Base-by-base conservation (phyloP, 441 rosid species). In the Geranium incanum region DNA sequence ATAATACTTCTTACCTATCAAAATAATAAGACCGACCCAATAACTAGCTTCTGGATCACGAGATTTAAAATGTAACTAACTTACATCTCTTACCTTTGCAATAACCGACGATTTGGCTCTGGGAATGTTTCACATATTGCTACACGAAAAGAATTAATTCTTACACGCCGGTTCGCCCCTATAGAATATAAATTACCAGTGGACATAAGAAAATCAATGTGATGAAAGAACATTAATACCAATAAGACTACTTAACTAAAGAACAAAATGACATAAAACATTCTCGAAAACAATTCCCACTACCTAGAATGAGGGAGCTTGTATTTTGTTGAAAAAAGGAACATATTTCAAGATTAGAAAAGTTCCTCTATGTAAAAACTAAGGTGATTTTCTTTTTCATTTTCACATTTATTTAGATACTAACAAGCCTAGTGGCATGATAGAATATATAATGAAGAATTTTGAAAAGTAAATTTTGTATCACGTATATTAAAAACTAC, bases 71-170 rank as follows among this genome's bases (percentile, higher is more conserved):
- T 65, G 15, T 65, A 65, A 65, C 19, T 36, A 2, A 65, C 6
- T 36, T 62, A 71, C 55, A 68, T 50, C 28, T 72, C 48, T 68
- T 79, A 95, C 99, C 99, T 95, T 74, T 95, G 94, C 86, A 95
- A 78, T 72, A 95, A 82, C 78, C 87, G 92, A n/a, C 99, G 97
- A 74, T 95, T 95, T 78, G 99, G 99, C 86, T 95, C 99, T 66
- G 99, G 99, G 79, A 95, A 95, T 64, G 96, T 86, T 81, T 93
- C 99, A 67, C 88, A 84, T 76, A 95, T 89, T 74, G 99, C 97
- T 73, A 79, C 77, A 68, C 96, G 89, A 90, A 93, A 91, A 78
- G 94, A 88, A 83, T 82, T 84, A 73, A 90, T 89, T 85, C 97
- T 83, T 79, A 52, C 73, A 63, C 80, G 80, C 48, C 87, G 94